Evolutionary conservation across 2,329 filamentous ascomycete species (phyloP), one percentile per base, ranked within the genome.

Genomic region (Beauveria rudraprayagi): DNA sequence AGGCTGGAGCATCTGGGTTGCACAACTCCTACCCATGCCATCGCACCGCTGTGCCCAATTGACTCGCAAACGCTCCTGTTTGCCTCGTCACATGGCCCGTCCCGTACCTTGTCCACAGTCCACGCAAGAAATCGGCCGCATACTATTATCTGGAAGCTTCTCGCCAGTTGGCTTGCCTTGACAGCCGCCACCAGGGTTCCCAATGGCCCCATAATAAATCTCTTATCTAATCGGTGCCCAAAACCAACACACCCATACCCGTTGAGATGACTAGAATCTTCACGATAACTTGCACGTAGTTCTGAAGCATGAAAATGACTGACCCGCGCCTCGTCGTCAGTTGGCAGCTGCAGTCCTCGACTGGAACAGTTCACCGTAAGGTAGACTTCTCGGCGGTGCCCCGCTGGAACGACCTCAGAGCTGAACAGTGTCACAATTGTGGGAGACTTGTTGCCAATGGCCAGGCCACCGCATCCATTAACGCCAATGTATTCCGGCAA

Each of bases 131-230:
- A 10, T 22, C n/a, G 28, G 11, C 28, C 22, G n/a, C 11, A n/a
- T 3, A 40, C 16, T 14, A 30, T 40, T 22, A 19, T 53, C 47
- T 58, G n/a, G 56, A 60, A 60, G 47, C 47, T 60, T 60, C 56
- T 60, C 37, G 26, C 26, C 37, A 41, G 22, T 14, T 16, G 11
- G 6, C 37, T 51, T 14, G 22, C 43, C 19, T 34, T 52, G 56
- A 52, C 48, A 60, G 30, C 56, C 37, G 40, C 56, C 48, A 60
- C 48, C 37, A 60, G 26, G 56, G 56, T 60, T 40, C 48, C 56
- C 56, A 41, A 24, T 9, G 5, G 47, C 24, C 40, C 56, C 47
- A 44, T 46, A 22, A 60, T 46, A 60, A 53, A 1, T 37, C 24
- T 43, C 47, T 60, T 46, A 60, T 52, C 48, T 60, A 46, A 60